Percentiles rank a stretch among this genome's conserved stretches.
These are phyloP conservation scores for Betula pendula DNA, from an alignment of 306 rosid genomes.

Conservation along the genomic window DNA sequence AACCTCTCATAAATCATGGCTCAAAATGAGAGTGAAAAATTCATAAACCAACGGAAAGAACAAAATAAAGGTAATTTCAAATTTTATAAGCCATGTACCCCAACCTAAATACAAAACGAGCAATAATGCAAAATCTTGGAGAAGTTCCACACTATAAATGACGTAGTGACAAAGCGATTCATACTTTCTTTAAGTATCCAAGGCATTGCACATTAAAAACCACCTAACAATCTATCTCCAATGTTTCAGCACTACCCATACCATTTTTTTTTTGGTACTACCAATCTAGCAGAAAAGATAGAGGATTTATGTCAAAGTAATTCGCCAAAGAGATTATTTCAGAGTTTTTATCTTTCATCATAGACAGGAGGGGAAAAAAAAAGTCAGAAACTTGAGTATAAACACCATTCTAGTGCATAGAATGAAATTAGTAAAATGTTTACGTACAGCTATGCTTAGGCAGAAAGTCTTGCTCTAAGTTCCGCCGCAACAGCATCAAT, in stretches of 20 bases:
- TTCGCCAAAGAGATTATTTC: neutral
- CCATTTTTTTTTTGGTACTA: too few species aligned
- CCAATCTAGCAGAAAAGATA: neutral
- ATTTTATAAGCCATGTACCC: neutral
- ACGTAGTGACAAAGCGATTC: too few species aligned
- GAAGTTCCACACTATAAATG: too few species aligned
- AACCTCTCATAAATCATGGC: neutral
- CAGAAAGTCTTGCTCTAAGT: conserved; percentile 42
- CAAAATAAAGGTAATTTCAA: neutral
- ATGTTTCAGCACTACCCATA: neutral
- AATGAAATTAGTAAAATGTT: neutral
- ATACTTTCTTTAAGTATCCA: too few species aligned
- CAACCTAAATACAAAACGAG: neutral
- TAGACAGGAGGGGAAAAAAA: neutral
- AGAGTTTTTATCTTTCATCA: neutral
- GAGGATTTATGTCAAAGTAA: neutral
- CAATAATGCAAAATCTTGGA: neutral
- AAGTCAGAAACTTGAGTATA: neutral
- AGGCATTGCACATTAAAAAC: too few species aligned
- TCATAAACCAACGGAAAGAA: neutral
- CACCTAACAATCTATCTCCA: neutral
- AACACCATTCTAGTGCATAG: neutral
- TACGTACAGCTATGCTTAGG: conserved; percentile 28
- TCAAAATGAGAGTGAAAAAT: neutral
- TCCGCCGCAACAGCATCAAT: conserved; percentile 81